Evolutionary conservation across 768 basidiomycete genomes (phyloP), one percentile per base, ranked within the genome.

Genomic region (Hygrophorus pudorinus): DNA sequence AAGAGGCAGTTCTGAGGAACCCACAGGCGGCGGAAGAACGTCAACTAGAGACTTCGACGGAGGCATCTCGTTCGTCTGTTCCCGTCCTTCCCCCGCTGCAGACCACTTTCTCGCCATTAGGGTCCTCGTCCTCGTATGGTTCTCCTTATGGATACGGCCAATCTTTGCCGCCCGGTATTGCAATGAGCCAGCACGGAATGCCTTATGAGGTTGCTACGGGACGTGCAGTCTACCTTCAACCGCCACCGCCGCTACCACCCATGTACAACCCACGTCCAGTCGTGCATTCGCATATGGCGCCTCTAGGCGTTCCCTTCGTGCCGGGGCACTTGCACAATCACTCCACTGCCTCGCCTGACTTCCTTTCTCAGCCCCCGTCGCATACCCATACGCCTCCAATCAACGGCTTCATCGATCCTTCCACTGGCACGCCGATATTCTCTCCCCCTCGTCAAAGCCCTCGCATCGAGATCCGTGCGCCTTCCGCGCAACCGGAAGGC

Each of bases 191-290:
- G 43, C 79, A 84, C 48, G 87, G 87, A 27, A 71, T 86, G 65
- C 70, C 85, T n/a, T 89, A 81, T 56, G 87, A 90, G 59, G 57
- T 88, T 41, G 78, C 85, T 11, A 88, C 85, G 4, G 88, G 88
- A 32, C 85, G 84, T 31, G 76, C 85, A 9, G 79, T 90, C 28
- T 82, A 81, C 53, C 67, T 89, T 21, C 74, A 79, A 49, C 62
- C 71, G n/a, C 67, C 72, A 8, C 73, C 77, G n/a, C 24, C 71
- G n/a, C 67, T 72, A 10, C 73, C 77, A 14, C 67, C 71, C 2
- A 71, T 83, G 66, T 83, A 76, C 55, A 78, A 77, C 39, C 79
- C 80, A 41, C 79, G 76, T n/a, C 79, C 82, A 12, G 55, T 78
- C 44, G 70, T 81, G 51, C 76, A 74, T 47, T 64, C 72, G 11